Base-by-base conservation (phyloP, 306 rosid species). In the Pterocarpus santalinus region DNA sequence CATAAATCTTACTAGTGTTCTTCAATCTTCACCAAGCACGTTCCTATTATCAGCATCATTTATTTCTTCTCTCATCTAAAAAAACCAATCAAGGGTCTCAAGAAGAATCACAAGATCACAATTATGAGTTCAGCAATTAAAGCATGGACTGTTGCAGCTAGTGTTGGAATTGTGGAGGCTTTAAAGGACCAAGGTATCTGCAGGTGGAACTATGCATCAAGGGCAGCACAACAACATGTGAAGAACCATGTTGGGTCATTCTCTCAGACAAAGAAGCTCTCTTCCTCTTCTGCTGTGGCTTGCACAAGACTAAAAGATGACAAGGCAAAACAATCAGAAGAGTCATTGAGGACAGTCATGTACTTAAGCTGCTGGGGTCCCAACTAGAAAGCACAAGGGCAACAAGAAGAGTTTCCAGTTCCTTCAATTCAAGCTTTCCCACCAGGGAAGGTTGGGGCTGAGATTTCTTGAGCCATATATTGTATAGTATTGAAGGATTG, bases 101-200 rank as follows among this genome's bases (percentile, higher is more conserved):
- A 22, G 28, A 38, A 6, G 5, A 43, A 43, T 47, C 5, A 52
- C n/a, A 28, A 58, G 66, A 32, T 41, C 22, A 16, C 34, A 38
- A 76, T 70, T 34, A 86, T 86, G 87, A 83, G 65, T 66, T 73
- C 88, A 53, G 13, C 46, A 58, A 78, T 58, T 17, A 81, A 1
- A 22, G 79, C 81, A 7, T 85, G 88, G 88, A 56, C 38, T 33
- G 86, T 73, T 34, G 88, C 86, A 66, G 81, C 81, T 4, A 82
- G 88, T 12, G 78, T 85, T 41, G 88, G 86, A 35, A 66, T 73
- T 10, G 88, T 85, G 16, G 88, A 85, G 51, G 81, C 88, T 41
- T 73, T 89, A 85, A 80, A 84, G 69, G 91, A 85, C 34, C 88
- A 87, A 58, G 91, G 89, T 6, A n/a, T 91, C 4, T 89, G 92